Base-by-base conservation (phyloP, 2,329 filamentous ascomycete species). In the Hymenoscyphus infarciens region DNA sequence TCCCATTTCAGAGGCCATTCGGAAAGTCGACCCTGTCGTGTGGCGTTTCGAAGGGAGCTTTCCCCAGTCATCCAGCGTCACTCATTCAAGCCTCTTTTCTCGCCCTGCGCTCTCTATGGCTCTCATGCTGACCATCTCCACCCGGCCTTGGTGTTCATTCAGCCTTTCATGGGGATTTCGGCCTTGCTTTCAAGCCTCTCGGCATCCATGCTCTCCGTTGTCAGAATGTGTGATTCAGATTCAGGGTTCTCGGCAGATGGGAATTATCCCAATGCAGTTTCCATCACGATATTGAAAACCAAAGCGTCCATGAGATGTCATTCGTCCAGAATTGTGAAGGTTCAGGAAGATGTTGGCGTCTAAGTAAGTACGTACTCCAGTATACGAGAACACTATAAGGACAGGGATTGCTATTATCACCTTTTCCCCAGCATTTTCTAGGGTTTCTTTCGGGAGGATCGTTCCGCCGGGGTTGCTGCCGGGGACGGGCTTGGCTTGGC, bases 361-460 rank as follows among this genome's bases (percentile, higher is more conserved):
- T n/a, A n/a, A n/a, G n/a, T n/a, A n/a, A n/a, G n/a, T n/a, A n/a
- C 42, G n/a, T 5, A 45, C 8, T 42, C 25, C 2, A 27, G n/a
- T n/a, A 10, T 45, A 45, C 39, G 39, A 45, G n/a, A 11, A 5
- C 25, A 49, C 6, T 49, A 22, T 25, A 49, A 49, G 42, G 19
- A 49, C 42, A 49, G 11, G 42, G n/a, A 4, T 22, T 22, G n/a
- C 39, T 19, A 19, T 19, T 22, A 11, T 19, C 8, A 49, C 42
- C 25, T 22, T 49, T 49, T 49, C 42, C 42, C 42, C 42, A 49
- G 42, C 42, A 49, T 49, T 49, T 49, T 10, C 42, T 49, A 49
- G n/a, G 42, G 42, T 49, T 22, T 49, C n/a, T 2, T 25, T 22
- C 42, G 42, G 42, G 42, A 49, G 42, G 42, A 49, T 49, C 42